Evolutionary conservation across 2,329 filamentous ascomycete species (phyloP).

Genomic region (Hortaea werneckii): DNA sequence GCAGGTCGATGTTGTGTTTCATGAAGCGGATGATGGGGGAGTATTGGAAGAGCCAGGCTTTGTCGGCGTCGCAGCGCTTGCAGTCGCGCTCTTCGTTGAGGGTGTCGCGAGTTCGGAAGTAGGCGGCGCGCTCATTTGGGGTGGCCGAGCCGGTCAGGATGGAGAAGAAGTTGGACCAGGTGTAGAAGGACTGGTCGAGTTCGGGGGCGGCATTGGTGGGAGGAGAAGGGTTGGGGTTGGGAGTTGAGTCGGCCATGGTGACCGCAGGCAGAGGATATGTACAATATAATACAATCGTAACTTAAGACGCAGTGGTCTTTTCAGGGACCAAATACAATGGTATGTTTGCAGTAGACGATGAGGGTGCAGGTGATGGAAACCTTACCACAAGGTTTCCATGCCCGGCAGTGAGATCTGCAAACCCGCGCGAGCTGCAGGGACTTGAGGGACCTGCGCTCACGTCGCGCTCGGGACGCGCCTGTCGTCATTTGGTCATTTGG

Average conservation of each 20-base stretch:
- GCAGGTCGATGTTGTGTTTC: conserved; percentile 64
- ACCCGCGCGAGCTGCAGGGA: too few species aligned
- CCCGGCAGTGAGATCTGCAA: too few species aligned
- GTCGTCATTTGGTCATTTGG: too few species aligned
- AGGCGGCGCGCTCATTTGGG: conserved; percentile 58
- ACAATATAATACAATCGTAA: too few species aligned
- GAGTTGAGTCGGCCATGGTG: background rate
- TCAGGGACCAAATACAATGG: too few species aligned
- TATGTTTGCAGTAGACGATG: too few species aligned
- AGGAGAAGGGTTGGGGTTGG: background rate
- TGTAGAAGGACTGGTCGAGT: conserved; percentile 33
- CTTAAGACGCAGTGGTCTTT: too few species aligned
- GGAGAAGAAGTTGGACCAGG: conserved; percentile 77
- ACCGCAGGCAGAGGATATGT: too few species aligned
- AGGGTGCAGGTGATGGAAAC: too few species aligned
- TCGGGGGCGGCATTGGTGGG: conserved; percentile 3
- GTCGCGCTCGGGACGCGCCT: too few species aligned
- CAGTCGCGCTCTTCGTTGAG: conserved; percentile 70
- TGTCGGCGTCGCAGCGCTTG: conserved; percentile 67
- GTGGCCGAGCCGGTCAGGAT: conserved; percentile 67
- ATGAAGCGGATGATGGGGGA: conserved; percentile 83
- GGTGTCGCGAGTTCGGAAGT: conserved; percentile 65
- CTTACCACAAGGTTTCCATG: too few species aligned
- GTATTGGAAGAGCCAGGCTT: conserved; percentile 74
- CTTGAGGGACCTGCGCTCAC: too few species aligned